phyloP scores from a whole-genome alignment of 140 eudicot genomes.

The Ambrosia hybrid region DNA sequence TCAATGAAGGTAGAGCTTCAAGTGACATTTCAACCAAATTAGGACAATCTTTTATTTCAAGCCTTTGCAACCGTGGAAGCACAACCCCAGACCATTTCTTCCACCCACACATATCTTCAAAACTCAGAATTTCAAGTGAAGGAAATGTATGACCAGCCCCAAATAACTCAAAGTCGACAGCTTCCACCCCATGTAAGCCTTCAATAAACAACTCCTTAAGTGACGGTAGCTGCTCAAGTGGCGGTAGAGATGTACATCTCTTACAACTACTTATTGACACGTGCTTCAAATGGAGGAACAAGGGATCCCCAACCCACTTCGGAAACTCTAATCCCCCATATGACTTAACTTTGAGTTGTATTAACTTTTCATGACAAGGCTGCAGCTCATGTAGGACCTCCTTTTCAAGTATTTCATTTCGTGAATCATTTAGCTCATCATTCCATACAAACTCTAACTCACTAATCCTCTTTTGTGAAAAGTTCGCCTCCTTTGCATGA shows the following conservation, averaged over 20 bases:
- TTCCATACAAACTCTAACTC: not conserved
- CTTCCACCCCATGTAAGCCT: constrained; percentile 16
- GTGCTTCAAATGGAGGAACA: constrained; percentile 11
- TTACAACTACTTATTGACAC: constrained; percentile 19
- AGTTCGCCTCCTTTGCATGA: not conserved
- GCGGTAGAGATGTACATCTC: constrained; percentile 31
- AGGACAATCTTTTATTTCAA: not conserved
- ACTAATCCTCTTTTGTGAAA: not conserved
- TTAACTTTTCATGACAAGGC: constrained; percentile 6
- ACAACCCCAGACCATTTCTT: constrained; percentile 17
- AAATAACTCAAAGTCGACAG: constrained; percentile 31
- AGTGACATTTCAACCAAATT: constrained; percentile 20
- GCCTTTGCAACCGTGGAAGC: constrained; percentile 18
- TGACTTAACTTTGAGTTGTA: not conserved
- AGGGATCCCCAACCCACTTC: constrained; percentile 22
- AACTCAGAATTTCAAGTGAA: constrained; percentile 19
- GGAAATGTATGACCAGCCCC: constrained; percentile 19
- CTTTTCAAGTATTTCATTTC: not conserved
- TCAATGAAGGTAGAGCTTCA: not conserved
- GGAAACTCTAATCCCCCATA: constrained; percentile 22
- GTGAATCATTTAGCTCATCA: not conserved
- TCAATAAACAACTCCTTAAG: constrained; percentile 28
- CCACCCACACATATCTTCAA: constrained; percentile 9
- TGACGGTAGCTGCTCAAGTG: constrained; percentile 27
- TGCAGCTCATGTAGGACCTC: constrained; percentile 29